Percentiles rank a stretch among this genome's conserved stretches.
Evolutionary conservation across 495 filamentous ascomycete species (phyloP).

Genomic region (Aspergillus campestris): DNA sequence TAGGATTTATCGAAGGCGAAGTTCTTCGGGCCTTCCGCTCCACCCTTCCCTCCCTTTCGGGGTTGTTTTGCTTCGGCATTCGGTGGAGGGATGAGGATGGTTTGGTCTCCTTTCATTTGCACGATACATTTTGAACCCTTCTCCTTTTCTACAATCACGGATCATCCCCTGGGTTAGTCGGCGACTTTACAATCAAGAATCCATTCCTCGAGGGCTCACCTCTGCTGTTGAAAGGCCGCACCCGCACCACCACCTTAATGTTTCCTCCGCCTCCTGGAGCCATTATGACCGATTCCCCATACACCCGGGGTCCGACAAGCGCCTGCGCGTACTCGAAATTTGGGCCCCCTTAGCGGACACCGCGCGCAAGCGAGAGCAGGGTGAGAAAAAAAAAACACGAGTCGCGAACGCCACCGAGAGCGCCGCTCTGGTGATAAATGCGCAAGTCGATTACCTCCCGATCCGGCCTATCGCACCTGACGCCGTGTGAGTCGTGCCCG

Average conservation of each 20-base stretch:
- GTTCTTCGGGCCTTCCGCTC: conserved; percentile 69
- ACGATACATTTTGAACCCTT: conserved; percentile 95
- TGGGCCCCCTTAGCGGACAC: conserved; percentile 3
- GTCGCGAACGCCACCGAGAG: conserved; percentile 34
- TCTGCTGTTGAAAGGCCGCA: conserved; percentile 86
- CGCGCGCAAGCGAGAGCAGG: conserved; percentile 10
- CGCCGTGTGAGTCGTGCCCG: background rate
- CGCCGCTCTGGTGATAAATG: conserved; percentile 22
- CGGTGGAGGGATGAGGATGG: conserved; percentile 70
- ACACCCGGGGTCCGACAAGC: conserved; percentile 17
- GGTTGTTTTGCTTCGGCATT: conserved; percentile 47
- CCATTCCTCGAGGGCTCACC: conserved; percentile 45
- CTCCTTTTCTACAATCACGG: conserved; percentile 60
- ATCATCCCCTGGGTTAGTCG: conserved; percentile 2
- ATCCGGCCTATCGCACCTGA: background rate
- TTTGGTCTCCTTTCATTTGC: conserved; percentile 89
- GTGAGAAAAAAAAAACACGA: conserved; percentile 21
- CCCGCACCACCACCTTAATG: conserved; percentile 99
- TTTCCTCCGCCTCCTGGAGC: conserved; percentile 81
- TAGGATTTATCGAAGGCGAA: conserved; percentile 97
- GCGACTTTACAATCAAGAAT: background rate
- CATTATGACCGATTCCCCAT: conserved; percentile 48
- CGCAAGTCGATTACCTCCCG: conserved; percentile 5
- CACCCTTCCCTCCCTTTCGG: conserved; percentile 51
- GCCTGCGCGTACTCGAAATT: conserved; percentile 5